A percentile compares a stretch with the other conserved stretches of the same genome.
Evolutionary conservation across 176 grass and related monocot genomes (phyloP).

Genomic region (Hordeum vulgare): DNA sequence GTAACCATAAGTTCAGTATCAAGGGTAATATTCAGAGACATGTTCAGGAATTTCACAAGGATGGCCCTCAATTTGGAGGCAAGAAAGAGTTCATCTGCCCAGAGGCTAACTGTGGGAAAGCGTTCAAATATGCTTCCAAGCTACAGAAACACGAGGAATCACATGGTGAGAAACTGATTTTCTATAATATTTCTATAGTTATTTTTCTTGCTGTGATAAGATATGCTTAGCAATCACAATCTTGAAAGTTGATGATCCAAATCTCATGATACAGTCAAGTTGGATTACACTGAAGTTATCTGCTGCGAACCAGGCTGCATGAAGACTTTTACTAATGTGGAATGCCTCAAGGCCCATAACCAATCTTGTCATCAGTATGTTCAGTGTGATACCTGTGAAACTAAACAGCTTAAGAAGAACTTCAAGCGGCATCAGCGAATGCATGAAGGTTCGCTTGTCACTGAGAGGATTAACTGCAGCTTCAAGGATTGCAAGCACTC

Average conservation of each 20-base stretch:
- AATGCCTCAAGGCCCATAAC: conserved; percentile 58
- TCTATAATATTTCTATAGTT: neutral
- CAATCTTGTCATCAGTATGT: conserved; percentile 51
- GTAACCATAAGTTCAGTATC: conserved; percentile 44
- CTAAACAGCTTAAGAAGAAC: conserved; percentile 76
- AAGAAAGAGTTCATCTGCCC: conserved; percentile 49
- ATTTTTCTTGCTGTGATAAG: conserved; percentile 1
- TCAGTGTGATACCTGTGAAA: conserved; percentile 51
- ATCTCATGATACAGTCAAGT: conserved; percentile 31
- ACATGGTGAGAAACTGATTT: conserved; percentile 45
- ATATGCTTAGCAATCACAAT: neutral
- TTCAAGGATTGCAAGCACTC: conserved; percentile 53
- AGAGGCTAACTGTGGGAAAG: conserved; percentile 55
- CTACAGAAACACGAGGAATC: conserved; percentile 65
- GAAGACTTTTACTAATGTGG: conserved; percentile 49
- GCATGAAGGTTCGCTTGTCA: conserved; percentile 43
- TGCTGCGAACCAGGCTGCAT: conserved; percentile 60
- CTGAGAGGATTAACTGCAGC: conserved; percentile 46
- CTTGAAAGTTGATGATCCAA: neutral
- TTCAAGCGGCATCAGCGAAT: conserved; percentile 60
- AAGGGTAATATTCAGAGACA: conserved; percentile 67
- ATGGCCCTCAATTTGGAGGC: conserved; percentile 19
- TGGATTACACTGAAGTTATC: conserved; percentile 64
- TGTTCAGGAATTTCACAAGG: conserved; percentile 47
- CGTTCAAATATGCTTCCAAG: conserved; percentile 59